Evolutionary conservation across 2,329 filamentous ascomycete genomes (phyloP), one percentile per base, ranked within the genome.

Genomic region (Cordyceps cateniannulata): DNA sequence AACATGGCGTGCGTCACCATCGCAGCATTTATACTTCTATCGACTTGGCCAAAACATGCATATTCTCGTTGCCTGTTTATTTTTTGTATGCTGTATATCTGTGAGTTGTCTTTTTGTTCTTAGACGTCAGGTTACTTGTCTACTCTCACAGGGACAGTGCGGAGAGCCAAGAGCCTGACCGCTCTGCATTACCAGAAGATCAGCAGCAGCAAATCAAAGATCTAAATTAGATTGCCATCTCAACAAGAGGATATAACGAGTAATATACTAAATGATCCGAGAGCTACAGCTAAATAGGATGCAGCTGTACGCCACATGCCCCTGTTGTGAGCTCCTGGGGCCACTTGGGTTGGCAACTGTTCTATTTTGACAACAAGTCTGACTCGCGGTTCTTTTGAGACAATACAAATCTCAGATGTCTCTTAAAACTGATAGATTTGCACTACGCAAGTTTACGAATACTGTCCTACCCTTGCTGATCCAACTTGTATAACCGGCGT

Each of bases 1-100:
- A 51, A 59, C 49, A 25, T 35, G 40, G 32, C 24, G 40, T 51
- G 56, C 56, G 47, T 59, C 56, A 44, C 47, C 56, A 24, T 42
- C 32, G 47, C 38, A 24, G 24, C n/a, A 16, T 29, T 16, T 42
- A 29, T 51, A 6, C 16, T 29, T 18, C 47, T 35, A 20, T 51
- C 16, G 32, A 20, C 55, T 59, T 59, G 56, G 56, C 35, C 22
- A n/a, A 27, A 38, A 18, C 20, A 16, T 25, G 27, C 18, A 25
- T 29, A 3, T 10, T 42, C 20, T 27, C 8, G 20, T 40, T 27
- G 22, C 25, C n/a, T 53, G 6, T 16, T 40, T 42, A n/a, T 42
- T 10, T 27, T 18, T 42, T 9, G 7, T 14, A 25, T 1, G 2
- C 35, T 27, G 5, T 29, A n/a, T 24, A 29, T 10, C 8, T 8